Conservation (phyloP, 306 rosid species). For the Amphicarpaea edgeworthii region DNA sequence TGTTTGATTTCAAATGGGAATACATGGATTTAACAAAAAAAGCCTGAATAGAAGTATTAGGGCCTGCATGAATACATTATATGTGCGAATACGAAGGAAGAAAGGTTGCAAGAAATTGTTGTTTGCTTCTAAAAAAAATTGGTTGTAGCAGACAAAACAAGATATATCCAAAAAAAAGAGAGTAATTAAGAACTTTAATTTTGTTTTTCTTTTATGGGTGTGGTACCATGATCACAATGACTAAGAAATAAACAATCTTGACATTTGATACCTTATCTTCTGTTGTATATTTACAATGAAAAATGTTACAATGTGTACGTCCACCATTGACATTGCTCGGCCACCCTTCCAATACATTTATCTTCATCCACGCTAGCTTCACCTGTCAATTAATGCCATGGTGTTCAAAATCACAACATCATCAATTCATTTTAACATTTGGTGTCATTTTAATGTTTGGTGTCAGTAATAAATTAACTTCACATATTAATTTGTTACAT, state of each 20-base stretch:
- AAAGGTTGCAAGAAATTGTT: not conserved
- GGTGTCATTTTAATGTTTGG: not conserved
- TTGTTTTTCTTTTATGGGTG: not conserved
- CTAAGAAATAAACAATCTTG: not conserved
- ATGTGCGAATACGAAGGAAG: not conserved
- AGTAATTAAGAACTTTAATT: too few species aligned
- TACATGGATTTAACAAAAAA: not conserved
- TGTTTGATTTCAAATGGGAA: too few species aligned
- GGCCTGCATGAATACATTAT: not conserved
- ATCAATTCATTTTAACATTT: not conserved
- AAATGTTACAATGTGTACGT: not conserved
- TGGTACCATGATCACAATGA: not conserved
- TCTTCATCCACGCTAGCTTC: not conserved
- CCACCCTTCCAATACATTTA: not conserved
- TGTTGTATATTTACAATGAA: not conserved
- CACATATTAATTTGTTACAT: constrained; percentile 5
- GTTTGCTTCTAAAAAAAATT: too few species aligned
- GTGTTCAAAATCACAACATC: not conserved
- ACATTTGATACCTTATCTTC: not conserved
- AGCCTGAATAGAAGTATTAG: not conserved
- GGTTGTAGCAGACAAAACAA: not conserved
- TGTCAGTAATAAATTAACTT: not conserved
- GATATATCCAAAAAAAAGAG: not conserved
- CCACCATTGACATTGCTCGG: not conserved
- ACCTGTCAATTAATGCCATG: not conserved